A percentile compares a stretch with the other conserved stretches of the same genome.
These are phyloP conservation scores for Geosmithia flava DNA, from an alignment of 2,329 filamentous ascomycete species.

Conservation along the genomic window DNA sequence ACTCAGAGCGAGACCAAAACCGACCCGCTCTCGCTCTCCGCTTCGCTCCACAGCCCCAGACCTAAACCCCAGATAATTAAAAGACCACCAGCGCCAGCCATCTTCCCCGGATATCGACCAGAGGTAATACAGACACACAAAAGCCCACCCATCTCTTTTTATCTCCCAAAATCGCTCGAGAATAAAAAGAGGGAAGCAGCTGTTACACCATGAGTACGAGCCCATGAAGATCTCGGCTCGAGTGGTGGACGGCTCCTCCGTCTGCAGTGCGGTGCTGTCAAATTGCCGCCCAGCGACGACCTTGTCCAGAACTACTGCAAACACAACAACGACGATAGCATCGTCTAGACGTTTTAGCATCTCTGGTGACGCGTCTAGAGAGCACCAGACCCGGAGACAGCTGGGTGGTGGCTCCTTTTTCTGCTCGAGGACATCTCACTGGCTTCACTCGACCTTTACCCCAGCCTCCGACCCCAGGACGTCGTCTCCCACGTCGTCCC, in stretches of 20 bases:
- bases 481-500: slow-evolving; percentile 1
- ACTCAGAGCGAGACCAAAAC: too few relatives aligned
- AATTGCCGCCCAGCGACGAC: slow-evolving; percentile 26
- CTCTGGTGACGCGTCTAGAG: slow-evolving; percentile 1
- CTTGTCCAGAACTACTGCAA: slow-evolving; percentile 11
- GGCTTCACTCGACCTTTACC: slow-evolving; percentile 29
- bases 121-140: too few relatives aligned
- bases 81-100: too few relatives aligned
- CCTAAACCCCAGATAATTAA: too few relatives aligned
- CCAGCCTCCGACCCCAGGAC: slow-evolving; percentile 11
- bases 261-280: slow-evolving; percentile 42
- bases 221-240: slow-evolving; percentile 48
- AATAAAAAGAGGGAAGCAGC: slow-evolving; percentile 1
- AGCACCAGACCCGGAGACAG: slow-evolving; percentile 3
- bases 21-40: too few relatives aligned
- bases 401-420: slow-evolving; percentile 6
- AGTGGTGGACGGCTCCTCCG: slow-evolving; percentile 39
- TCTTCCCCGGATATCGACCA: too few relatives aligned
- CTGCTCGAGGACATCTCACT: slow-evolving; percentile 21
- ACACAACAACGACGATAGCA: not conserved
- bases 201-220: slow-evolving; percentile 36
- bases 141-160: too few relatives aligned
- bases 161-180: too few relatives aligned
- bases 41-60: too few relatives aligned
- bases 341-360: slow-evolving; percentile 8